phyloP scores from a whole-genome alignment of 768 basidiomycete genomes.

The Pluteus cervinus region DNA sequence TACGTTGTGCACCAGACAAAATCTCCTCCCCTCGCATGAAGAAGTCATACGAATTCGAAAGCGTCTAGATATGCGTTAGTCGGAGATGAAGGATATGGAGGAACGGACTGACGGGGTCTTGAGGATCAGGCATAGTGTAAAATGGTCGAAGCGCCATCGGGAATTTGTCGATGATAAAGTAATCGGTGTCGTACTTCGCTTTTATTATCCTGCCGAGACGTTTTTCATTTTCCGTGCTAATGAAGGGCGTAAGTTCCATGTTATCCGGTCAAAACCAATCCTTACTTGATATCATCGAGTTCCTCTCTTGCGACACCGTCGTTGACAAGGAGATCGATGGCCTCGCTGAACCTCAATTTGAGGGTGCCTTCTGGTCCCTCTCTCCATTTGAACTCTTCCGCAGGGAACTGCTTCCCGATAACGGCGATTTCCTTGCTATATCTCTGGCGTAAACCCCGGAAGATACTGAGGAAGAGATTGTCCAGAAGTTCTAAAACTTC shows the following conservation, averaged over 20 bases:
- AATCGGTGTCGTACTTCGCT: constrained; percentile 94
- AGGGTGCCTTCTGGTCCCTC: constrained; percentile 88
- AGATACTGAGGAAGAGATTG: constrained; percentile 78
- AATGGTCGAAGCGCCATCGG: constrained; percentile 93
- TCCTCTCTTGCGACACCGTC: constrained; percentile 76
- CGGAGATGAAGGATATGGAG: constrained; percentile 3
- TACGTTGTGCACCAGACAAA: constrained; percentile 94
- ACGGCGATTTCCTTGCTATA: constrained; percentile 80
- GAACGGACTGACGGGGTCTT: constrained; percentile 62
- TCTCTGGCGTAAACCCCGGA: constrained; percentile 71
- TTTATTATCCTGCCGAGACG: constrained; percentile 85
- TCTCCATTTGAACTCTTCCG: constrained; percentile 93
- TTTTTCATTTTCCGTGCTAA: constrained; percentile 93
- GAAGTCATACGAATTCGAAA: constrained; percentile 99
- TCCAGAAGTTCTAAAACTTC: constrained; percentile 94
- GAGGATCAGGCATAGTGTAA: constrained; percentile 98
- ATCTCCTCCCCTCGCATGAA: constrained; percentile 99
- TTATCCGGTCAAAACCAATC: constrained; percentile 2
- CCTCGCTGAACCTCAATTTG: constrained; percentile 80
- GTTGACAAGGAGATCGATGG: constrained; percentile 78
- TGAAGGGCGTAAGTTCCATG: constrained; percentile 10
- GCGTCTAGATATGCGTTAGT: constrained; percentile 39
- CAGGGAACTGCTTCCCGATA: constrained; percentile 84
- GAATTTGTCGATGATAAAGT: constrained; percentile 99
- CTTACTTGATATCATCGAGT: constrained; percentile 87